Evolutionary conservation across 768 basidiomycete genomes (phyloP).

Genomic region (Boletus rubropictus): DNA sequence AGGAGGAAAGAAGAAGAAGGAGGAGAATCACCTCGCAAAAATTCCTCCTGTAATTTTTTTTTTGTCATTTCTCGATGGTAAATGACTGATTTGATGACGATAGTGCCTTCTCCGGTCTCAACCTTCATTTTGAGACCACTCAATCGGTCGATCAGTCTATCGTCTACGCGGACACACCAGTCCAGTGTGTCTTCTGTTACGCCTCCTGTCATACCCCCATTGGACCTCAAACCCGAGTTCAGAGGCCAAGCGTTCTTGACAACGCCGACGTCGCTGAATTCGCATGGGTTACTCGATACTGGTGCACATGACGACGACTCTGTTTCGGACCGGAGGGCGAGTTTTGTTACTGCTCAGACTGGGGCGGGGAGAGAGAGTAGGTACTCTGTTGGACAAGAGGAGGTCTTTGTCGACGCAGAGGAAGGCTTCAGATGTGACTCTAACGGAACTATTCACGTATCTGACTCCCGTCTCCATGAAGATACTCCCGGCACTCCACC

Average conservation of each 20-base stretch:
- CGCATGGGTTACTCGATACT: conserved; percentile 20
- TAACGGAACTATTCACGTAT: conserved; percentile 19
- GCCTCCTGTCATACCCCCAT: conserved; percentile 50
- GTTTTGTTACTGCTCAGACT: conserved; percentile 47
- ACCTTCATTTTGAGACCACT: conserved; percentile 60
- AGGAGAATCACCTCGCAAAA: conserved; percentile 39
- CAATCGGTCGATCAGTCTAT: conserved; percentile 60
- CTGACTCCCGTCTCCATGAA: conserved; percentile 15
- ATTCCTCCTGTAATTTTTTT: neutral
- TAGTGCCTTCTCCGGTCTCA: conserved; percentile 48
- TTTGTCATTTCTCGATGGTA: neutral
- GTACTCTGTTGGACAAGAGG: conserved; percentile 27
- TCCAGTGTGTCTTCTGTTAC: conserved; percentile 37
- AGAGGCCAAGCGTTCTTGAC: conserved; percentile 30
- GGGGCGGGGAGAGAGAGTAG: conserved; percentile 26
- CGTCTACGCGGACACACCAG: conserved; percentile 54
- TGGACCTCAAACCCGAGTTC: conserved; percentile 55
- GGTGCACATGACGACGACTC: conserved; percentile 35
- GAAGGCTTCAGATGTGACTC: conserved; percentile 22
- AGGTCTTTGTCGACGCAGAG: conserved; percentile 26
- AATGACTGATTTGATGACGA: conserved; percentile 1
- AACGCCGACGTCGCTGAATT: conserved; percentile 24
- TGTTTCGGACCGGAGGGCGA: conserved; percentile 49
- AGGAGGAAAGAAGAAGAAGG: conserved; percentile 27
- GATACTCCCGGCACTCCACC: conserved; percentile 8